Conservation (phyloP, 129 eudicot species). For the Kitagawia praeruptora region DNA sequence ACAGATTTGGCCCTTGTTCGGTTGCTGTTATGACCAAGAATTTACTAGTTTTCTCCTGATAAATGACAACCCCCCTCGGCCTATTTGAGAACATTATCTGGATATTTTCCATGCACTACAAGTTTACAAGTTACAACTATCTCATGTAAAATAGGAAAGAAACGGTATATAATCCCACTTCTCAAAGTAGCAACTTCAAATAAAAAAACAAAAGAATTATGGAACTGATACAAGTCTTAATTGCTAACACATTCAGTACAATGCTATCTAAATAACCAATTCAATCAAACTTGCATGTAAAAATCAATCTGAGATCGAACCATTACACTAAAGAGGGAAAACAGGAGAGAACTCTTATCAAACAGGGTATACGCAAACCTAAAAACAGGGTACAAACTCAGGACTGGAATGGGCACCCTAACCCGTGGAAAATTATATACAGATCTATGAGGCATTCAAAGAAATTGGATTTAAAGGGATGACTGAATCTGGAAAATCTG, state of each 20-base stretch:
- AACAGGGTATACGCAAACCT: slow-evolving; percentile 13
- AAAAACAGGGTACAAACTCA: slow-evolving; percentile 16
- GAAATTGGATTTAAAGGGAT: slow-evolving; percentile 30
- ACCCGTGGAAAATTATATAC: slow-evolving; percentile 3
- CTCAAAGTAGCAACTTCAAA: not conserved
- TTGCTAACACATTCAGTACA: not conserved
- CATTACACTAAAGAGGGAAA: slow-evolving; percentile 11
- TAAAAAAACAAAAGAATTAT: not conserved
- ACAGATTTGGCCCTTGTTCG: not conserved
- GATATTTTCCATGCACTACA: not conserved
- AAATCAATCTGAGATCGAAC: slow-evolving; percentile 14
- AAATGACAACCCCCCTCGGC: too few species aligned
- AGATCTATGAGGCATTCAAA: slow-evolving; percentile 10
- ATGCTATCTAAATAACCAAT: slow-evolving; percentile 13
- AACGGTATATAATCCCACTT: not conserved
- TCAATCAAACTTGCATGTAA: slow-evolving; percentile 22
- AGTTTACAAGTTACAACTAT: not conserved
- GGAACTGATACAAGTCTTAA: not conserved
- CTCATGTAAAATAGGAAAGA: not conserved
- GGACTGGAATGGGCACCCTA: not conserved
- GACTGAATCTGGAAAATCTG: slow-evolving; percentile 63
- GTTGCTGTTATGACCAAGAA: too few species aligned
- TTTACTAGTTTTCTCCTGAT: too few species aligned
- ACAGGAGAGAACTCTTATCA: slow-evolving; percentile 1
- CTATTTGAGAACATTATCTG: not conserved